A percentile compares a stretch with the other conserved stretches of the same genome.
Evolutionary conservation across 148 eudicot species (phyloP).

Genomic region (Rhododendron ferrugineum): DNA sequence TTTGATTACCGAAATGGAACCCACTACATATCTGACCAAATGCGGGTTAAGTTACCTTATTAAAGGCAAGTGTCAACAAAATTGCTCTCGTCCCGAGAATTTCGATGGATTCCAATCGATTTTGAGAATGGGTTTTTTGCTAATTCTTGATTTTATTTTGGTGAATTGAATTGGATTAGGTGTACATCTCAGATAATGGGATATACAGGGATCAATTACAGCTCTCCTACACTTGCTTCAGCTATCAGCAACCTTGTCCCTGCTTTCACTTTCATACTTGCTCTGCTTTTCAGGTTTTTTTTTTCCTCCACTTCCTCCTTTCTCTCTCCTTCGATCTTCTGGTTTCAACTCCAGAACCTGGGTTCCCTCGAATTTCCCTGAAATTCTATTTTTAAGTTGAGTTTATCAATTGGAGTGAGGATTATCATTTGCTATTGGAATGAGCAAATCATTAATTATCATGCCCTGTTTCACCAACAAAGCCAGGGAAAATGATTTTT

Average conservation of each 20-base stretch:
- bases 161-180: no score
- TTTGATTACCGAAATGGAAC: neutral
- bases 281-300: constrained; percentile 49
- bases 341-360: no score
- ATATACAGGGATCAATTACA: constrained; percentile 43
- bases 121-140: neutral
- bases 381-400: no score
- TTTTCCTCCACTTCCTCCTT: neutral
- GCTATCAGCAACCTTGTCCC: constrained; percentile 61
- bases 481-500: no score
- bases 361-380: no score
- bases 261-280: constrained; percentile 54
- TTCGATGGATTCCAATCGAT: neutral
- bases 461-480: no score
- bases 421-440: no score
- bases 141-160: neutral
- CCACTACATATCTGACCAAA: neutral
- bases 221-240: constrained; percentile 55
- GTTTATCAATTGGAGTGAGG: no score
- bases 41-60: neutral
- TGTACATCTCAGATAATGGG: constrained; percentile 47
- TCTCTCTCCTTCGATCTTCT: neutral
- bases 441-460: no score
- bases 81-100: neutral
- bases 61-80: neutral